Evolutionary conservation across 805 yeast genomes (phyloP), one percentile per base, ranked within the genome.

Genomic region (Suhomyces tanzawaensis): DNA sequence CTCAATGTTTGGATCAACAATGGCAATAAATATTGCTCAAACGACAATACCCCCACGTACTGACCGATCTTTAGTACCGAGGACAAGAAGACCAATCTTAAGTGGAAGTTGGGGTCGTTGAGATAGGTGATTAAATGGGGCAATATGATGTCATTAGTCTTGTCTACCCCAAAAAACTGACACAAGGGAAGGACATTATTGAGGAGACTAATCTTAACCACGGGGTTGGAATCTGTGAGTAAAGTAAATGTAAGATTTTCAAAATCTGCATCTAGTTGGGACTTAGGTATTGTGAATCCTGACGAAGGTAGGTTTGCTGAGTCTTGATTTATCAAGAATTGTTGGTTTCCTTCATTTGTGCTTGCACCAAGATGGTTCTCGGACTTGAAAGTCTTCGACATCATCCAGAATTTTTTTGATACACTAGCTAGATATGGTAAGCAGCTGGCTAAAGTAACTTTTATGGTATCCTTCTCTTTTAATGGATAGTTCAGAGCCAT

Each of bases 41-140:
- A 67, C 26, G 93, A 77, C 0, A 85, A 71, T 0, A 81, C 77
- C 0, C 99, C 99, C 12, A 90, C 79, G 53, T 79, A 83, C 3
- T 89, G 77, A 0, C 95, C 84, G 7, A 93, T 69, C 1, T 82
- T 79, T 1, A 88, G 72, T 8, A 90, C 76, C 6, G 88, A 72
- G 29, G 79, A 74, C 25, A 91, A 80, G 49, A 93, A 81, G 4
- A 81, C 79, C 19, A 85, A 64, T 42, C 95, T 69, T 16, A 93
- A 65, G 15, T 78, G 73, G 0, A 82, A 65, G 51, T 81, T 79
- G 39, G 79, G 72, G 53, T 90, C 96, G 58, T 93, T 93, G 45
- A 93, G 63, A 53, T 89, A 93, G 0, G 98, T 90, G 30, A 93
- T 90, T 39, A 90, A 66, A 64, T 93, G 98, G 31, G 96, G 89